Evolutionary conservation across 2,329 filamentous ascomycete species (phyloP).

Genomic region (Cryphonectria nitschkei): DNA sequence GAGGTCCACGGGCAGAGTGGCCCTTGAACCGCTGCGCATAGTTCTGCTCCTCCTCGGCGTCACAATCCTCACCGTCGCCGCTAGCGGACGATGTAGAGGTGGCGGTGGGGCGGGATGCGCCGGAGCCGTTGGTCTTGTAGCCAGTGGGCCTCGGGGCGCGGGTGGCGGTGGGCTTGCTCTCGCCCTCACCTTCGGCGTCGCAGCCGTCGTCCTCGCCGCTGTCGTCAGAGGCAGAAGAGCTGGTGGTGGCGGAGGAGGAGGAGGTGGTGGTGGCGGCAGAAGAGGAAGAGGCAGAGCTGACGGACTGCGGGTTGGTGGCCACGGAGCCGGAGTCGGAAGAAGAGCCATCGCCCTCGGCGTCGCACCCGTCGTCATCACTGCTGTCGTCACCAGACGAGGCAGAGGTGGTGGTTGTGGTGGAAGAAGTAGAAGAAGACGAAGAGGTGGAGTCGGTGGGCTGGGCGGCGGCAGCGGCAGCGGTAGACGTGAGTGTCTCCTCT

Average conservation of each 20-base stretch:
- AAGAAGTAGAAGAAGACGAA: background rate
- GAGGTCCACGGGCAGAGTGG: constrained; percentile 1
- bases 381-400: constrained; percentile 6
- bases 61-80: constrained; percentile 23
- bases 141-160: background rate
- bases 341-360: constrained; percentile 11
- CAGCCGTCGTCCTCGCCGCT: constrained; percentile 12
- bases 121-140: background rate
- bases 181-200: constrained; percentile 4
- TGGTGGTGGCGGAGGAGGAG: background rate
- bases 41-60: constrained; percentile 21
- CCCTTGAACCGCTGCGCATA: constrained; percentile 11
- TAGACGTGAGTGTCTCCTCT: constrained; percentile 3
- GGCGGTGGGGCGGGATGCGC: background rate
- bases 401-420: background rate
- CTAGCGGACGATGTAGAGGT: background rate
- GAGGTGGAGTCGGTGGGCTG: constrained; percentile 1
- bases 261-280: background rate
- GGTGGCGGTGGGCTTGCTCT: background rate
- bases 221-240: background rate
- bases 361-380: constrained; percentile 13
- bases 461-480: background rate
- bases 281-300: background rate
- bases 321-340: background rate
- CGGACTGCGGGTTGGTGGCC: constrained; percentile 1